Conservation (phyloP, 495 filamentous ascomycete species). For the Mytilinidion resinicola region DNA sequence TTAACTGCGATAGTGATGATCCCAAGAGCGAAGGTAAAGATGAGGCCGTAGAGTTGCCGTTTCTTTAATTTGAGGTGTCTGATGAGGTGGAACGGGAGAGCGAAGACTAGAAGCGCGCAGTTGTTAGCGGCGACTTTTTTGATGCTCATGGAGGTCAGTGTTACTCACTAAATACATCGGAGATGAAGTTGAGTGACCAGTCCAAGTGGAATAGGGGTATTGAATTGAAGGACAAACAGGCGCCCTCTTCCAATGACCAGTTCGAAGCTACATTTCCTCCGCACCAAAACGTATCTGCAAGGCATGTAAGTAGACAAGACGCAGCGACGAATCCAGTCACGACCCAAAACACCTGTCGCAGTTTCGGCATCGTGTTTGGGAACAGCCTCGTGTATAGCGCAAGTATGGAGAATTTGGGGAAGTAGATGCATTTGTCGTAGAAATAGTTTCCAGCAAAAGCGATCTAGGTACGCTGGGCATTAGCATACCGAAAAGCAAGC, state of each 20-base stretch:
- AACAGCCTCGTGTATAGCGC: not conserved
- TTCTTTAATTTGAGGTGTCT: not conserved
- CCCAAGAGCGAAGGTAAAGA: not conserved
- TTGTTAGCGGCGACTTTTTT: not conserved
- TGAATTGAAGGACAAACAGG: not conserved
- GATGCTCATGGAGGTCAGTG: not conserved
- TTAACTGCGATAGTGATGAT: not conserved
- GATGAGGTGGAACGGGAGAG: not conserved
- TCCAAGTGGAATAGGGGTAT: not conserved
- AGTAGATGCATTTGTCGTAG: not conserved
- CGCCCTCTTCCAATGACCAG: not conserved
- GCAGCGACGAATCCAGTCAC: not conserved
- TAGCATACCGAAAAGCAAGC: not conserved
- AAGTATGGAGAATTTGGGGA: not conserved
- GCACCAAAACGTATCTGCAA: slow-evolving; percentile 4
- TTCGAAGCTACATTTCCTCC: not conserved
- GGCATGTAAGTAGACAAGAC: not conserved
- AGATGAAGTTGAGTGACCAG: not conserved
- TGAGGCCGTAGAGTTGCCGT: not conserved
- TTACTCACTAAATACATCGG: not conserved
- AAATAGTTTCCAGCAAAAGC: not conserved
- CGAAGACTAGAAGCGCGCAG: not conserved
- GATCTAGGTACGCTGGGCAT: not conserved
- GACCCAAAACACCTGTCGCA: not conserved
- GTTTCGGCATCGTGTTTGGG: not conserved